Percentiles rank a stretch among this genome's conserved stretches.
phyloP scores from a whole-genome alignment of 345 rosid species.

The Ailanthus altissimus region DNA sequence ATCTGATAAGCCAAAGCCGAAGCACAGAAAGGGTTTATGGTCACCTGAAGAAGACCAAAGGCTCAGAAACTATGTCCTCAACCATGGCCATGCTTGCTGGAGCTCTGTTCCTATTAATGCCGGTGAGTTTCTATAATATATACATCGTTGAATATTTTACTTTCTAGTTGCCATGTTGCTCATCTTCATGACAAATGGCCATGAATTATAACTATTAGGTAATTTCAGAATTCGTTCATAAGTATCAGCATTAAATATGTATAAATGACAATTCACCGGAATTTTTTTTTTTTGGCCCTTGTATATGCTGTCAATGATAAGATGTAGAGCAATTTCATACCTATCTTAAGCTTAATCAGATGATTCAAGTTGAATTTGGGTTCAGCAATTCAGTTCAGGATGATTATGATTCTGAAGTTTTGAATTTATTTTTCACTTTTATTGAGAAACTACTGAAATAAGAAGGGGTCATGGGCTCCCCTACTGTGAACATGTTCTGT shows the following conservation, averaged over 20 bases:
- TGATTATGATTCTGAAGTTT: background rate
- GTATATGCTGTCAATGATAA: background rate
- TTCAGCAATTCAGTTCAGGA: background rate
- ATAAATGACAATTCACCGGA: too few species aligned
- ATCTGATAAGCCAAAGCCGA: constrained; percentile 53
- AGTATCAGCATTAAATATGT: background rate
- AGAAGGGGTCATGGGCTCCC: background rate
- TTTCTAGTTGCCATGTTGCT: background rate
- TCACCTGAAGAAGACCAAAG: constrained; percentile 95
- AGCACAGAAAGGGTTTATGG: constrained; percentile 89
- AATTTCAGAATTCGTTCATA: too few species aligned
- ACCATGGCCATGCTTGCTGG: constrained; percentile 87
- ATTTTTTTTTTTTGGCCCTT: background rate
- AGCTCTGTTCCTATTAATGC: constrained; percentile 82
- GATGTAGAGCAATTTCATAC: background rate
- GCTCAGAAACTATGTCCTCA: constrained; percentile 60
- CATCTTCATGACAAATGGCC: background rate
- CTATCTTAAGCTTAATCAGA: background rate
- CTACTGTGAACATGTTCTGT: constrained; percentile 8
- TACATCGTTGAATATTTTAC: too few species aligned
- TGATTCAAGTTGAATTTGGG: background rate
- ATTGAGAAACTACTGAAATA: background rate
- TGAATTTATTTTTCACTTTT: too few species aligned
- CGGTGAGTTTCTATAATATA: constrained; percentile 40
- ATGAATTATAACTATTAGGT: too few species aligned